phyloP scores from a whole-genome alignment of 2,329 filamentous ascomycete species.

The Cladosporium sp. region DNA sequence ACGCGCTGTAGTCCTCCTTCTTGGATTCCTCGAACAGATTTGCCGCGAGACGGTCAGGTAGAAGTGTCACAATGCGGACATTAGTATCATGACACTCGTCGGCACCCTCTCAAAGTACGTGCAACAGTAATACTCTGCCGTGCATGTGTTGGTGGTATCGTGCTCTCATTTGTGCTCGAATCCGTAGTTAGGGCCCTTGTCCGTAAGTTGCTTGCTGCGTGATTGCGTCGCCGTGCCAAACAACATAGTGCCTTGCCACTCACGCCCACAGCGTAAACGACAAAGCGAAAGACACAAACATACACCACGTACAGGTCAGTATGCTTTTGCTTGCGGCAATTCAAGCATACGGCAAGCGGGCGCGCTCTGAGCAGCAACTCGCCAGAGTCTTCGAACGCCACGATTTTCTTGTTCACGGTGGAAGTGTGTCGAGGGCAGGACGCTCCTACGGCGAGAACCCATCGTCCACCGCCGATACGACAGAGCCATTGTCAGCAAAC shows the following conservation, averaged over 20 bases:
- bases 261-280: neutral
- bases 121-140: neutral
- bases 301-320: neutral
- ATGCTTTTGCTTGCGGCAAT: neutral
- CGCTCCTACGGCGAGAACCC: neutral
- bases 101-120: neutral
- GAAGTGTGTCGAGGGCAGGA: neutral
- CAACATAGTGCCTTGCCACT: neutral
- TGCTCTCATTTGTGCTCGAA: neutral
- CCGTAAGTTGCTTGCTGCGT: slow-evolving; percentile 1
- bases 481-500: neutral
- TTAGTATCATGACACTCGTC: neutral
- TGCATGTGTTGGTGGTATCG: too few relatives aligned
- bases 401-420: neutral
- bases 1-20: neutral
- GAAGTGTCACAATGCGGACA: neutral
- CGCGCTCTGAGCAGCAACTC: neutral
- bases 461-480: neutral
- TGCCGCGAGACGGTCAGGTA: neutral
- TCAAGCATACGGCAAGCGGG: neutral
- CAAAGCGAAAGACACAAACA: neutral
- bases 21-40: neutral
- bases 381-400: neutral
- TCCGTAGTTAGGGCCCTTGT: neutral
- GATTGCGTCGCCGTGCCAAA: slow-evolving; percentile 8